Base-by-base conservation (phyloP, 495 filamentous ascomycete genomes). In the Talaromyces ruber region DNA sequence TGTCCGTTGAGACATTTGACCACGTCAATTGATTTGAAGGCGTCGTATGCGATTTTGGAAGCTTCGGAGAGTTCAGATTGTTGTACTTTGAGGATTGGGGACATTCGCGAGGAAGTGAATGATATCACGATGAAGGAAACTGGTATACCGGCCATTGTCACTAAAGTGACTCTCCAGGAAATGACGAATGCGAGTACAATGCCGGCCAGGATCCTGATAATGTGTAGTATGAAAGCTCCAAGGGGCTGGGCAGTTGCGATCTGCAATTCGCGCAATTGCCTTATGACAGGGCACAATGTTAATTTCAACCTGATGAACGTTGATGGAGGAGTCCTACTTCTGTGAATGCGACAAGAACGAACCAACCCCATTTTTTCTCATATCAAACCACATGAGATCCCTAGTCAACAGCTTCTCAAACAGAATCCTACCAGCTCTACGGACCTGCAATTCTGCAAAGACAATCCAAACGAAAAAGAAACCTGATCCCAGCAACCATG, bases 1-100 rank as follows among this genome's bases (percentile, higher is more conserved):
- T 91, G 82, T 1, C 86, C 91, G 68, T 96, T 96, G 75, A 89
- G 90, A 34, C 82, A 88, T 70, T 97, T 98, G 66, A 98, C 91
- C 0, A 89, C 85, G 62, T 95, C 92, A 52, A 98, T 93, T 4
- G 83, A 83, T 0, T 79, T 75, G 12, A 92, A 82, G 0, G 91
- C 84, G 25, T 81, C 87, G 29, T 82, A 87, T 12, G 85, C 84
- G 32, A 84, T 76, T 70, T 92, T 93, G 0, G 92, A 86, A 0
- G 93, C 91, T 60, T 79, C 68, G 4, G 81, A 79, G 0, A 97
- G 83, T 64, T 90, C 83, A 1, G 68, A 67, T 64, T 88, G 85
- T 68, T 98, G 93, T 12, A 68, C 75, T 62, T 84, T 81, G 34
- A 96, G 88, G 30, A 82, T 85, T 6, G 81, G 68, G 58, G 88